These are phyloP conservation scores for Decorospora gaudefroyi DNA, from an alignment of 2,329 filamentous ascomycete species.

Conservation along the genomic window DNA sequence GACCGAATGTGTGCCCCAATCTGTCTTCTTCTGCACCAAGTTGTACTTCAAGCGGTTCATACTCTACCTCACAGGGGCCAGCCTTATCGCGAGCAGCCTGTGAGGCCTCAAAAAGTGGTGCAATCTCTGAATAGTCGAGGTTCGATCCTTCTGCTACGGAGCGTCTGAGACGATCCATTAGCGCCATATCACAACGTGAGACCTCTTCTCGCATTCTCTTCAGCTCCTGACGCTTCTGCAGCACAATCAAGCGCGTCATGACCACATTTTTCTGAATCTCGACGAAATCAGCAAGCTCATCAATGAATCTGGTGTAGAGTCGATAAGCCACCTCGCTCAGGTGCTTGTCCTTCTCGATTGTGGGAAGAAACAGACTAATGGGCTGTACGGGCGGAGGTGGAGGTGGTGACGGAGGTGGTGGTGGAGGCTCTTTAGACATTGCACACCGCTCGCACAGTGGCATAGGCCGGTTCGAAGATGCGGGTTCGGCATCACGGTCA, in stretches of 20 bases:
- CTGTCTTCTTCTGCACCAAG: constrained; percentile 20
- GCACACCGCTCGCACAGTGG: no score
- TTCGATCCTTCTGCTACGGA: constrained; percentile 1
- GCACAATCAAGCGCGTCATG: constrained; percentile 14
- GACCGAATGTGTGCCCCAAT: constrained; percentile 15
- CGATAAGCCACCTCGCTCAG: constrained; percentile 13
- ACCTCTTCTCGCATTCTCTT: constrained; percentile 14
- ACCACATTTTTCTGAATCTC: constrained; percentile 16
- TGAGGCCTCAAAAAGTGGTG: constrained; percentile 19
- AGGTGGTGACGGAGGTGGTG: constrained; percentile 5
- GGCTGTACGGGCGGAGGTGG: constrained; percentile 2
- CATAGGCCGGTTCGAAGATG: no score
- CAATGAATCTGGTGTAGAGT: constrained; percentile 24
- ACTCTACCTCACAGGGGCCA: constrained; percentile 26
- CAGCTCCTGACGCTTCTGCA: constrained; percentile 18
- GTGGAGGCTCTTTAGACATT: no score
- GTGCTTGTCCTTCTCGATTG: constrained; percentile 8
- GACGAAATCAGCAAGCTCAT: constrained; percentile 21
- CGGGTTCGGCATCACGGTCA: no score
- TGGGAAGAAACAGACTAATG: constrained; percentile 9
- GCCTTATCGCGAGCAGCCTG: constrained; percentile 20
- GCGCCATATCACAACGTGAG: constrained; percentile 11
- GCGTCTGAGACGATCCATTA: constrained; percentile 16
- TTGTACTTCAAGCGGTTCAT: constrained; percentile 23
- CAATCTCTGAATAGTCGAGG: no score